phyloP scores from a whole-genome alignment of 2,329 filamentous ascomycete genomes.

The Paecilomyces fulvus region DNA sequence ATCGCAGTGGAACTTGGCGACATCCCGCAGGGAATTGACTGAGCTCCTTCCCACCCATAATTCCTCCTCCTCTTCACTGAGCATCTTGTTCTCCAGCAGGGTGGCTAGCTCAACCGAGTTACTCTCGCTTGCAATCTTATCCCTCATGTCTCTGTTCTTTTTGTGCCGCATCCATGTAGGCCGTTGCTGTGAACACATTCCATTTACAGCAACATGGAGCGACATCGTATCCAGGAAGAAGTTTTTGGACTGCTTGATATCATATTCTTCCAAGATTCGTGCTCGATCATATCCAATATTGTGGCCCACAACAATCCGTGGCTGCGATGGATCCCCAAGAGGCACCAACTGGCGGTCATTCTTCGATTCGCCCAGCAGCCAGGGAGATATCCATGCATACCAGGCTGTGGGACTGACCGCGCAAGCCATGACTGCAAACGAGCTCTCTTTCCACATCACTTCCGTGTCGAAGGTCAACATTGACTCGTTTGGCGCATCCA shows the following conservation, averaged over 20 bases:
- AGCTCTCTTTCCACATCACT: constrained; percentile 88
- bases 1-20: constrained; percentile 92
- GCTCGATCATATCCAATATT: constrained; percentile 94
- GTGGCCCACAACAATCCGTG: constrained; percentile 80
- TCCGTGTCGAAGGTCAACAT: constrained; percentile 93
- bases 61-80: constrained; percentile 81
- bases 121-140: constrained; percentile 65
- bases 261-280: constrained; percentile 81
- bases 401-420: constrained; percentile 81
- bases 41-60: constrained; percentile 93
- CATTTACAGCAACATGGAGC: constrained; percentile 91
- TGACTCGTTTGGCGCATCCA: constrained; percentile 68
- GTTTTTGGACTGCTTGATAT: constrained; percentile 70
- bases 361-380: constrained; percentile 76
- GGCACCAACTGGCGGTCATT: constrained; percentile 76
- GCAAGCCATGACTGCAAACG: constrained; percentile 94
- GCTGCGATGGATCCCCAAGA: constrained; percentile 64
- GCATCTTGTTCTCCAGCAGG: constrained; percentile 58
- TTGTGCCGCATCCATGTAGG: constrained; percentile 97
- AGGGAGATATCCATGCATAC: constrained; percentile 97
- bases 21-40: constrained; percentile 87
- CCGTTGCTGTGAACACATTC: constrained; percentile 94
- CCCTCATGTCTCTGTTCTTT: constrained; percentile 76
- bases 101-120: constrained; percentile 62
- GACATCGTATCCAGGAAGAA: constrained; percentile 97